Evolutionary conservation across 1,284 basidiomycete species (phyloP).

Genomic region (Malassezia dermatis): DNA sequence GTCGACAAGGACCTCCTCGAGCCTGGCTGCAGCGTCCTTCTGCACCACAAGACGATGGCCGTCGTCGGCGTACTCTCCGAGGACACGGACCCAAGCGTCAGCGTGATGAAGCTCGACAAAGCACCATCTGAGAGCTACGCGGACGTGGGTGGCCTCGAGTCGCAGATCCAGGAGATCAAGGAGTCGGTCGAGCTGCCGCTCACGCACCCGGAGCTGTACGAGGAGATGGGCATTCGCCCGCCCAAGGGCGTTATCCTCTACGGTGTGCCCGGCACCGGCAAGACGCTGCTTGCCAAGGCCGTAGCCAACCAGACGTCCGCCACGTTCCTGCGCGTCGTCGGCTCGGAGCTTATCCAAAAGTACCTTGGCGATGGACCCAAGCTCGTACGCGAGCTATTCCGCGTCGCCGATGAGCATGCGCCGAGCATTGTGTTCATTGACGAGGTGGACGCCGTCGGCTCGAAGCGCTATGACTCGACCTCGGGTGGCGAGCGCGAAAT

Average conservation of each 20-base stretch:
- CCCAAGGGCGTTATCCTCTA: slow-evolving; percentile 99
- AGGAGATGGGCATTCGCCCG: slow-evolving; percentile 98
- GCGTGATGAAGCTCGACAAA: slow-evolving; percentile 90
- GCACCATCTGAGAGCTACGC: slow-evolving; percentile 98
- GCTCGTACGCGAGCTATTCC: slow-evolving; percentile 51
- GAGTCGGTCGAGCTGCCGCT: slow-evolving; percentile 97
- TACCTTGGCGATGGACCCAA: slow-evolving; percentile 80
- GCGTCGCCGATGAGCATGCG: slow-evolving; percentile 51
- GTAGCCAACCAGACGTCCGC: slow-evolving; percentile 98
- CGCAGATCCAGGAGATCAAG: slow-evolving; percentile 98
- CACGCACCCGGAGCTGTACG: slow-evolving; percentile 95
- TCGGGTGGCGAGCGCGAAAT: slow-evolving; percentile 51
- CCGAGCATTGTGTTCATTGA: slow-evolving; percentile 52
- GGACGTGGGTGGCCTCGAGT: slow-evolving; percentile 91
- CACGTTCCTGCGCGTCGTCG: slow-evolving; percentile 93
- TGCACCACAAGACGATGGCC: slow-evolving; percentile 92
- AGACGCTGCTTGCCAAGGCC: slow-evolving; percentile 93
- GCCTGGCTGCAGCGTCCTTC: slow-evolving; percentile 84
- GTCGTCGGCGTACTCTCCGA: slow-evolving; percentile 92
- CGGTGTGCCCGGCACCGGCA: slow-evolving; percentile 95
- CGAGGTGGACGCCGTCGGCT: slow-evolving; percentile 52
- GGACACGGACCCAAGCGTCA: slow-evolving; percentile 94
- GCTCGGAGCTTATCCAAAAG: slow-evolving; percentile 97
- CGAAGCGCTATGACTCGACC: slow-evolving; percentile 51
- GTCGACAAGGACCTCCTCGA: slow-evolving; percentile 98